Percentiles rank a stretch among this genome's conserved stretches.
Conservation (phyloP, 257 asterid genomes). For the Solanum verrucosum region DNA sequence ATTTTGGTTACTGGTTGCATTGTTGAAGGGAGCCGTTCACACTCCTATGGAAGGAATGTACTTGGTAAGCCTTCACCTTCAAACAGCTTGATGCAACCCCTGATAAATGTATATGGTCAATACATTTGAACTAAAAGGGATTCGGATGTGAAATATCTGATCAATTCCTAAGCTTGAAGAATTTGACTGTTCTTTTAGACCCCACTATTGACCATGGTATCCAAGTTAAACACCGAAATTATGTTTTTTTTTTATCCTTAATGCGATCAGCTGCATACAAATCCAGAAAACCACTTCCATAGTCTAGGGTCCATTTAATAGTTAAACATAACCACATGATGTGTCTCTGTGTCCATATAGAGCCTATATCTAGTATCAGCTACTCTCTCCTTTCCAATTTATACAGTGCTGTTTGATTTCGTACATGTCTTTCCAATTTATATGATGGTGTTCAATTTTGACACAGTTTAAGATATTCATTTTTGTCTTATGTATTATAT, state of each 20-base stretch:
- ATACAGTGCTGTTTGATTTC: not conserved
- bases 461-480: not conserved
- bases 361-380: not conserved
- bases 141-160: not conserved
- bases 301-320: not conserved
- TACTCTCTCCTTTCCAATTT: not conserved
- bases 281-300: not conserved
- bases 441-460: not conserved
- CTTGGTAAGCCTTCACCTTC: slow-evolving; percentile 45
- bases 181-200: not conserved
- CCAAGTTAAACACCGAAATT: not conserved
- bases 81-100: not conserved
- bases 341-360: not conserved
- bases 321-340: not conserved
- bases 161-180: not conserved
- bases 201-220: not conserved
- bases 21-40: slow-evolving; percentile 95
- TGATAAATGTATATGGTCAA: not conserved
- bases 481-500: not conserved
- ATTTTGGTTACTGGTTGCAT: slow-evolving; percentile 99
- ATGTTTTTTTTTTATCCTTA: not conserved
- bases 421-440: not conserved
- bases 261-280: not conserved
- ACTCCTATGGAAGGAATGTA: slow-evolving; percentile 99
- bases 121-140: not conserved